Evolutionary conservation across 805 yeast species (phyloP), one percentile per base, ranked within the genome.

Genomic region (Allodekkera sacchari): DNA sequence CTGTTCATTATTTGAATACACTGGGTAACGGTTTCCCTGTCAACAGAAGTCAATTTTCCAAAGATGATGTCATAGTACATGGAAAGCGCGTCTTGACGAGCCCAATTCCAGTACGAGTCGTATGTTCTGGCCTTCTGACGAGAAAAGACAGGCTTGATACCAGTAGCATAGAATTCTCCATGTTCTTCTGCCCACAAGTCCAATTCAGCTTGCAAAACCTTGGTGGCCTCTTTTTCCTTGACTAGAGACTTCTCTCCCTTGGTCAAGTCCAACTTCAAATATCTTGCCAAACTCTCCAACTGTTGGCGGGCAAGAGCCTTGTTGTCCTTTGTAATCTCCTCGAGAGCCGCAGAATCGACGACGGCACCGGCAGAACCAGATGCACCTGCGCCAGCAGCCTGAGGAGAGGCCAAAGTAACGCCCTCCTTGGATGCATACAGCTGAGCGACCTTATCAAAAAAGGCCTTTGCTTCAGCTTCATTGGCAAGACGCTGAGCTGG

Each of bases 21-120:
- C 57, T 87, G 95, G 43, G 89, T 75, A 40, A 92, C 94, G 42
- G 94, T 87, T 65, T 92, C 96, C 59, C 98, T 77, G 60, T 92
- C 97, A 44, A 92, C 82, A 38, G 84, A 79, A 40, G 87, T 76
- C 42, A 82, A 72, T 43, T 83, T 80, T 58, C 98, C 98, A 59
- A 92, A 94, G 47, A 92, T 87, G 50, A 92, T 87, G 61, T 92
- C 96, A 56, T 74, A 92, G 65, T 83, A 92, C 84, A 92, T 80
- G 30, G 87, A 75, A 47, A 92, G 66, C 39, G 92, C 83, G 57
- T 92, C 95, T 68, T 92, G 98, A 62, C 96, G 83, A 29, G 97
- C 96, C 98, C 98, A 92, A 63, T 94, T 94, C 98, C 98, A 92
- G 63, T 88, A 87, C 15, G 96, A 87, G 63, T 92, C 97, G 60